Evolutionary conservation across 164 flowering plant genomes (phyloP).

Genomic region (Paratinospora sagittata): DNA sequence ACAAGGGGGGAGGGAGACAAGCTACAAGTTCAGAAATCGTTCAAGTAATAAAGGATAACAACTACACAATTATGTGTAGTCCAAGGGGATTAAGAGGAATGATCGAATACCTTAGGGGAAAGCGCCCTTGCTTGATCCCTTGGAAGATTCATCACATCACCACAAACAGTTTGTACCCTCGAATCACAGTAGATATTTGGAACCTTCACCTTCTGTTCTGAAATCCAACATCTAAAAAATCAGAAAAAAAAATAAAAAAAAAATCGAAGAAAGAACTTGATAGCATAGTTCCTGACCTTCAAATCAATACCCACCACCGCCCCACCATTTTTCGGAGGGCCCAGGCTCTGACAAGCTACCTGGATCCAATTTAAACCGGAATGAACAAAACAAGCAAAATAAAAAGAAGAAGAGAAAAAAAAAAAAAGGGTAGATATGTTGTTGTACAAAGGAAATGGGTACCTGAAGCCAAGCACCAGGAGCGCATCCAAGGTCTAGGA

Average conservation of each 20-base stretch:
- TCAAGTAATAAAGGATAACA: neutral
- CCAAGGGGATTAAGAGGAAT: neutral
- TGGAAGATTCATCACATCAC: constrained; percentile 72
- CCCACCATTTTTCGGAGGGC: constrained; percentile 73
- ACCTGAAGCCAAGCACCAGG: constrained; percentile 99
- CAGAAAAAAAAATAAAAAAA: neutral
- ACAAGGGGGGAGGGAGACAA: neutral
- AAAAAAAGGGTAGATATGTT: neutral
- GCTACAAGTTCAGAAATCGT: neutral
- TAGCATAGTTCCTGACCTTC: constrained; percentile 43
- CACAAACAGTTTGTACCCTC: constrained; percentile 77
- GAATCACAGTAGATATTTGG: constrained; percentile 68
- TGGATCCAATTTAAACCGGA: constrained; percentile 16
- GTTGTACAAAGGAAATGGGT: neutral
- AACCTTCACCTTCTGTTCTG: constrained; percentile 95
- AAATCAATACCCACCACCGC: constrained; percentile 83
- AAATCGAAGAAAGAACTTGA: neutral
- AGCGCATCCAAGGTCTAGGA: constrained; percentile 97
- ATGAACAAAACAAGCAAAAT: neutral
- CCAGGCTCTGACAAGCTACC: constrained; percentile 97
- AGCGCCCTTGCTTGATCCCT: constrained; percentile 47
- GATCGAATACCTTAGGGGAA: constrained; percentile 69
- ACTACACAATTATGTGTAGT: neutral
- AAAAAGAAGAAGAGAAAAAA: neutral
- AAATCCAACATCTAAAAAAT: constrained; percentile 13